Base-by-base conservation (phyloP, 257 asterid genomes). In the Jacaranda mimosifolia region DNA sequence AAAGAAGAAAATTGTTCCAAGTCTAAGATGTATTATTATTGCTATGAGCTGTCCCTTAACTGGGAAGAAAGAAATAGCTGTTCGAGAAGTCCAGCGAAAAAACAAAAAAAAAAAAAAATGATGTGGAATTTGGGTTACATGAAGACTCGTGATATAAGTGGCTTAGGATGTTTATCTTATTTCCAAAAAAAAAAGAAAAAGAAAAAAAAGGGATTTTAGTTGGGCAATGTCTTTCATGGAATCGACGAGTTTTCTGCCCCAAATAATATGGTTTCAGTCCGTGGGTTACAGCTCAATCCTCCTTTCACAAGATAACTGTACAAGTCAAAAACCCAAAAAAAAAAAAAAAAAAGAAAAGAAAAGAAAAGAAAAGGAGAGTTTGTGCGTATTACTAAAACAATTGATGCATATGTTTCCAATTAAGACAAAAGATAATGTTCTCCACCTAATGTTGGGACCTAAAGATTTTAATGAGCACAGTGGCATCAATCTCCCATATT, bases 161-260 rank as follows among this genome's bases (percentile, higher is more conserved):
- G 52, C 55, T 72, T 38, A 19, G 59, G 39, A 39, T 21, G 66
- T 68, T 60, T 51, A 73, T 52, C 38, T 58, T 68, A 45, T 58
- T 5, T 39, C 56, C 9, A 11, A 26, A 67, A n/a, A 51, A 42
- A 48, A 56, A n/a, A n/a, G n/a, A 52, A 0, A 3, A 67, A 18
- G 0, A 12, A 13, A 19, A 65, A 14, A 48, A 46, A 43, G 43
- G 26, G 68, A 17, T 11, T 70, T 70, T 72, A 78, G 86, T 78
- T 82, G 86, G 83, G 78, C 67, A 70, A 48, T 82, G 62, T 65
- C 83, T 82, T 78, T 82, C 86, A 74, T 68, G 72, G 72, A 53
- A 73, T 77, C 48, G 14, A 70, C 52, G 59, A 40, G 59, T 66
- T 43, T 48, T 77, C 21, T 58, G 21, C 40, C 76, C 35, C 36